phyloP scores from a whole-genome alignment of 1,139 yeast genomes.

The Taphrina populina region DNA sequence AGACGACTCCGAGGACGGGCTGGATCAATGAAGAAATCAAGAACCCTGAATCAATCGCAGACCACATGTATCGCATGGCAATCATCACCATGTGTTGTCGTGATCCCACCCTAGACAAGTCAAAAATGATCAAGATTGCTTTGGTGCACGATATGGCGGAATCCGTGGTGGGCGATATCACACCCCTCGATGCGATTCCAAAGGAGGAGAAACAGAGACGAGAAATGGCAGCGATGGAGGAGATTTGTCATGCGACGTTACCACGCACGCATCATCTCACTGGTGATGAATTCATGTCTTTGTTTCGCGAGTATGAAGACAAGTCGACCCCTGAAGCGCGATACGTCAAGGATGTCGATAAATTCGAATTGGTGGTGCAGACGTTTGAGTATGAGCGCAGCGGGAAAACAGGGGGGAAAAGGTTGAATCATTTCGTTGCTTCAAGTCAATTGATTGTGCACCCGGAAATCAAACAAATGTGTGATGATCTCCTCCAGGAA shows the following conservation, averaged over 20 bases:
- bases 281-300: constrained; percentile 63
- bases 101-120: constrained; percentile 52
- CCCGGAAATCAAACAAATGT: constrained; percentile 67
- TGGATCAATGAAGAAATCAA: constrained; percentile 80
- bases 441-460: constrained; percentile 68
- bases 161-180: constrained; percentile 53
- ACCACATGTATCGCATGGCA: constrained; percentile 97
- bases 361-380: constrained; percentile 86
- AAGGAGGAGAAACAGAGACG: constrained; percentile 70
- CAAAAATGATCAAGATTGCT: constrained; percentile 77
- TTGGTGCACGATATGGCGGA: constrained; percentile 94
- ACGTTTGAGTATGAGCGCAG: constrained; percentile 79
- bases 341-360: constrained; percentile 90
- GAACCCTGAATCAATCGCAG: constrained; percentile 49
- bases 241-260: constrained; percentile 58
- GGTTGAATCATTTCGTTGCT: constrained; percentile 55
- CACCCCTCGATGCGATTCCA: constrained; percentile 3
- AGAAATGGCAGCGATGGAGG: constrained; percentile 71
- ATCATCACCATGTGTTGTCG: constrained; percentile 64
- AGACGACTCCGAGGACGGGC: constrained; percentile 84
- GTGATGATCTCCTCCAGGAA: constrained; percentile 62
- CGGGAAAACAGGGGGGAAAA: constrained; percentile 20
- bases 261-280: constrained; percentile 63
- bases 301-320: constrained; percentile 91
- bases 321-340: constrained; percentile 78